Evolutionary conservation across 495 filamentous ascomycete species (phyloP).

Genomic region (Cercophora samala): DNA sequence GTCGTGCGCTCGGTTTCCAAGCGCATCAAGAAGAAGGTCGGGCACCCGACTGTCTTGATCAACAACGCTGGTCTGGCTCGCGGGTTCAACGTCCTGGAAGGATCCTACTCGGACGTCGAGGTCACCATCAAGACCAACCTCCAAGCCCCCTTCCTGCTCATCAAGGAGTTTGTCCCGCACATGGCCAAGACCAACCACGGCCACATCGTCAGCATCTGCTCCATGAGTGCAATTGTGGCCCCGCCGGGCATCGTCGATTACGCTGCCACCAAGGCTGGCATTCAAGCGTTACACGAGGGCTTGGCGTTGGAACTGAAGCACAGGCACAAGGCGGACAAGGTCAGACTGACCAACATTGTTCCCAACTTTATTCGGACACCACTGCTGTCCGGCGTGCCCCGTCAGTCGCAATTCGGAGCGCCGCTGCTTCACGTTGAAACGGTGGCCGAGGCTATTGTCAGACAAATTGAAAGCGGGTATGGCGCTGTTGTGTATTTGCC

Average conservation of each 20-base stretch:
- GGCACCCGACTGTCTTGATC: conserved; percentile 30
- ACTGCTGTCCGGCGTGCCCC: conserved; percentile 30
- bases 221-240: conserved; percentile 21
- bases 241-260: conserved; percentile 26
- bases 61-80: conserved; percentile 29
- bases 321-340: conserved; percentile 29
- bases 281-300: conserved; percentile 24
- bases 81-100: conserved; percentile 26
- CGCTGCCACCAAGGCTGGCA: conserved; percentile 25
- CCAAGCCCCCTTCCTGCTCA: conserved; percentile 26
- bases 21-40: conserved; percentile 23
- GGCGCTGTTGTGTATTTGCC: conserved; percentile 35
- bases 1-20: conserved; percentile 19
- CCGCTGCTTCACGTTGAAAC: conserved; percentile 40
- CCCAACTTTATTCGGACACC: conserved; percentile 39
- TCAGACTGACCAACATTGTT: conserved; percentile 32
- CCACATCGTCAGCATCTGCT: conserved; percentile 27
- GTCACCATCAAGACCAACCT: conserved; percentile 29
- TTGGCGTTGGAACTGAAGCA: conserved; percentile 26
- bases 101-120: conserved; percentile 26
- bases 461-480: conserved; percentile 34
- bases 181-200: conserved; percentile 29
- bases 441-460: conserved; percentile 35
- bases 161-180: conserved; percentile 30
- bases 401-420: conserved; percentile 32